Evolutionary conservation across 805 yeast species (phyloP).

Genomic region (Grigorovia transvaalensis): DNA sequence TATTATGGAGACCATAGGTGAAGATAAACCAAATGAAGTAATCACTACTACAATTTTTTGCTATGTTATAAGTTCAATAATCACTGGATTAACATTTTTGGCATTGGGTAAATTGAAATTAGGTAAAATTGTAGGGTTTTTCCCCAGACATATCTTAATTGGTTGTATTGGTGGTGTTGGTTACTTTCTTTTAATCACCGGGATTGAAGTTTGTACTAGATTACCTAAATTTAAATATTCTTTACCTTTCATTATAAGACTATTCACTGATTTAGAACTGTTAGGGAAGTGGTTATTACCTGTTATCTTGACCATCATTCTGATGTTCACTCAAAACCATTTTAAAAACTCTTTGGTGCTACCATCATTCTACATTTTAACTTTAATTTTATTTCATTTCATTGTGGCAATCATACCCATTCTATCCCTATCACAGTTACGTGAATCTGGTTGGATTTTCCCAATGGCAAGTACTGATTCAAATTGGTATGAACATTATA

Average conservation of each 20-base stretch:
- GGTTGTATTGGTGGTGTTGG: constrained; percentile 99
- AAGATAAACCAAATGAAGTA: constrained; percentile 46
- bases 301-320: constrained; percentile 45
- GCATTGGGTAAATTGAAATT: constrained; percentile 65
- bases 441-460: constrained; percentile 81
- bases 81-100: constrained; percentile 79
- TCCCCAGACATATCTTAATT: constrained; percentile 90
- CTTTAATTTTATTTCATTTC: constrained; percentile 61
- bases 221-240: constrained; percentile 62
- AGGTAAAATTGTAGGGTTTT: constrained; percentile 85
- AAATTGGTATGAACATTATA: constrained; percentile 89
- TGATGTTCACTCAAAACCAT: constrained; percentile 52
- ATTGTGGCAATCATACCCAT: constrained; percentile 55
- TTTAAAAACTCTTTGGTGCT: constrained; percentile 63
- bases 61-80: constrained; percentile 69
- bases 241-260: constrained; percentile 39
- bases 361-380: constrained; percentile 67
- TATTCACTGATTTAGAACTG: constrained; percentile 29
- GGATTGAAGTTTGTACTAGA: constrained; percentile 82
- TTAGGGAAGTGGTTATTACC: constrained; percentile 68
- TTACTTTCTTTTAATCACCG: constrained; percentile 80
- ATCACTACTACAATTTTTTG: constrained; percentile 81
- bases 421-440: constrained; percentile 49
- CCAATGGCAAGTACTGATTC: constrained; percentile 40
- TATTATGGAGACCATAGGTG: constrained; percentile 36